Conservation (phyloP, 805 yeast species). For the Candida ipomoeae region DNA sequence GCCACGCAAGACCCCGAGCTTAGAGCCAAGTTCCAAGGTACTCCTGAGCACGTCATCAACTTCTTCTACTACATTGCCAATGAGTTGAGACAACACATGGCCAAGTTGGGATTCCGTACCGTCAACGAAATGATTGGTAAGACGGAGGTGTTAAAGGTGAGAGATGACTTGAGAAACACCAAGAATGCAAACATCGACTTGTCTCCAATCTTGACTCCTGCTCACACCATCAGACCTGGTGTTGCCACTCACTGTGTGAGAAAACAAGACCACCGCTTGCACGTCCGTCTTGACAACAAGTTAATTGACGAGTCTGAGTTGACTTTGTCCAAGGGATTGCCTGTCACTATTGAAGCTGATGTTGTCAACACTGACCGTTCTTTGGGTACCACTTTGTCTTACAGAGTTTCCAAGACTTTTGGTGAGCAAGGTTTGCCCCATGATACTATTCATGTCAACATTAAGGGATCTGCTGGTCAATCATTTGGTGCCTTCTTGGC, state of each 20-base stretch:
- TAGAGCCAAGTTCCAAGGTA: slow-evolving; percentile 88
- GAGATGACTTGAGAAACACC: slow-evolving; percentile 80
- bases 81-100: slow-evolving; percentile 91
- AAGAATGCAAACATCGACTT: slow-evolving; percentile 90
- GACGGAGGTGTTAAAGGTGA: slow-evolving; percentile 82
- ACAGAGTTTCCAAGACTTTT: slow-evolving; percentile 86
- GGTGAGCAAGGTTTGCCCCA: slow-evolving; percentile 94
- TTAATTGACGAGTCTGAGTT: slow-evolving; percentile 93
- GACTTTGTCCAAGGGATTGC: slow-evolving; percentile 94
- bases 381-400: slow-evolving; percentile 89
- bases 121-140: slow-evolving; percentile 98
- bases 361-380: slow-evolving; percentile 96
- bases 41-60: slow-evolving; percentile 97
- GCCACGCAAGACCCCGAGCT: slow-evolving; percentile 97
- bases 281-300: slow-evolving; percentile 91
- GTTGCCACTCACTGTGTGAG: slow-evolving; percentile 90
- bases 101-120: slow-evolving; percentile 90
- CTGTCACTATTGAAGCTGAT: slow-evolving; percentile 88
- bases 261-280: slow-evolving; percentile 91
- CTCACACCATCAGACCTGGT: slow-evolving; percentile 93
- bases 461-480: slow-evolving; percentile 94
- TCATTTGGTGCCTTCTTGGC: slow-evolving; percentile 98
- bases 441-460: slow-evolving; percentile 91
- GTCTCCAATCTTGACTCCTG: slow-evolving; percentile 93
- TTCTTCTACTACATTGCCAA: slow-evolving; percentile 93